phyloP scores from a whole-genome alignment of 2,329 filamentous ascomycete species.

The Thermothelomyces thermophilus region DNA sequence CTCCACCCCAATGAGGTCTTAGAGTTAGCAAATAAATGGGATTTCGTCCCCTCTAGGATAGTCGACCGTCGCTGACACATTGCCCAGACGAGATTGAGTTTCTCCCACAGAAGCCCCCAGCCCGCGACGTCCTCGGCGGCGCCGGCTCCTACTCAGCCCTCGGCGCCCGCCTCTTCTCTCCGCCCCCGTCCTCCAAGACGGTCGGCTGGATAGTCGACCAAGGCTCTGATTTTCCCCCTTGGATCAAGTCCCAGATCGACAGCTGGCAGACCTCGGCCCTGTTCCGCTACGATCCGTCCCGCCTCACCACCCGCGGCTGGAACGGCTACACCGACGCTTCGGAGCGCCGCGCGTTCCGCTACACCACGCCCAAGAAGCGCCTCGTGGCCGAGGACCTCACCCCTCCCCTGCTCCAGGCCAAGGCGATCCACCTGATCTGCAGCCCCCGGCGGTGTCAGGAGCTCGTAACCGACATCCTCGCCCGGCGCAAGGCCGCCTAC shows the following conservation, averaged over 20 bases:
- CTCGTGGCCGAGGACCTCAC: conserved; percentile 68
- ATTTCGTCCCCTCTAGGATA: no score
- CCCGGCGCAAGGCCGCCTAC: conserved; percentile 39
- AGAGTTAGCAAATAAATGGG: no score
- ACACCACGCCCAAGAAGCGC: conserved; percentile 78
- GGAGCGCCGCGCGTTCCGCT: conserved; percentile 71
- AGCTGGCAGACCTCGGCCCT: conserved; percentile 71
- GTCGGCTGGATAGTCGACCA: conserved; percentile 90
- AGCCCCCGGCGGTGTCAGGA: conserved; percentile 69
- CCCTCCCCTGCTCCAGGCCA: conserved; percentile 58
- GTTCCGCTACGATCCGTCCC: conserved; percentile 57
- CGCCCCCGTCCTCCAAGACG: conserved; percentile 53
- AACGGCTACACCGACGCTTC: conserved; percentile 71
- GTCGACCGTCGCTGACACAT: no score
- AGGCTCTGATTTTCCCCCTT: conserved; percentile 75
- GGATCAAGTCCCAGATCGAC: conserved; percentile 56
- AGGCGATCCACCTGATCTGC: conserved; percentile 83
- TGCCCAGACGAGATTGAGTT: conserved; percentile 88
- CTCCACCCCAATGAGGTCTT: no score
- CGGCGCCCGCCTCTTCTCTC: conserved; percentile 82
- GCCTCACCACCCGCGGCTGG: conserved; percentile 83
- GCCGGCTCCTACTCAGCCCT: conserved; percentile 82
- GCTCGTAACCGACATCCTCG: conserved; percentile 64
- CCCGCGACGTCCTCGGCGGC: conserved; percentile 75
- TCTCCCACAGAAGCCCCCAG: conserved; percentile 58